Percentiles rank a stretch among this genome's conserved stretches.
These are phyloP conservation scores for Phytophthora hibernalis DNA, from an alignment of 352 stramenopile genomes.

Conservation along the genomic window DNA sequence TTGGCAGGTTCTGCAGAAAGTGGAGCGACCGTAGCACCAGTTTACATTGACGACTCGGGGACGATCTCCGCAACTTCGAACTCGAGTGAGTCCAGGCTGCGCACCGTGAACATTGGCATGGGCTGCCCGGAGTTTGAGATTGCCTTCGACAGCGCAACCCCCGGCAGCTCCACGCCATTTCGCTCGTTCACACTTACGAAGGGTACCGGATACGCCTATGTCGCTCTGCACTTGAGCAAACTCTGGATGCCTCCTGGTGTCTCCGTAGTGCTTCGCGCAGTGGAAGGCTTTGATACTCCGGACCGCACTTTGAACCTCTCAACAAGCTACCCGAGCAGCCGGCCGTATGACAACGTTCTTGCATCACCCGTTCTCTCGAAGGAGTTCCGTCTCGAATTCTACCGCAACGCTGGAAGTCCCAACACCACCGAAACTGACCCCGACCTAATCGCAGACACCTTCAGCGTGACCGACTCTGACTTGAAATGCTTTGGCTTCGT, in stretches of 20 bases:
- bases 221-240: constrained; percentile 56
- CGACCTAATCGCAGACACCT: constrained; percentile 11
- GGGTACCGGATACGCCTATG: constrained; percentile 56
- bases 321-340: constrained; percentile 36
- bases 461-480: constrained; percentile 29
- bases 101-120: constrained; percentile 38
- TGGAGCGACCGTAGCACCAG: neutral
- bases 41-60: constrained; percentile 25
- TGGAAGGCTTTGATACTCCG: constrained; percentile 48
- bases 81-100: constrained; percentile 22
- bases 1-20: neutral
- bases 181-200: constrained; percentile 62
- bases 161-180: constrained; percentile 42
- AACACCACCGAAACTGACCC: constrained; percentile 8
- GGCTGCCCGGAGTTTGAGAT: constrained; percentile 63
- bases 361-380: constrained; percentile 50
- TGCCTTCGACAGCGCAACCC: constrained; percentile 48
- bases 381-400: constrained; percentile 67
- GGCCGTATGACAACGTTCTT: constrained; percentile 34
- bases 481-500: constrained; percentile 64
- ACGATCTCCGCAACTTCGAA: constrained; percentile 19
- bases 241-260: constrained; percentile 52
- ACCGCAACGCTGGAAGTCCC: constrained; percentile 38
- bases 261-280: constrained; percentile 52
- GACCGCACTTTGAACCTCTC: constrained; percentile 57